Conservation (phyloP, 2,329 filamentous ascomycete genomes). For the Penicillium hesseltinei region DNA sequence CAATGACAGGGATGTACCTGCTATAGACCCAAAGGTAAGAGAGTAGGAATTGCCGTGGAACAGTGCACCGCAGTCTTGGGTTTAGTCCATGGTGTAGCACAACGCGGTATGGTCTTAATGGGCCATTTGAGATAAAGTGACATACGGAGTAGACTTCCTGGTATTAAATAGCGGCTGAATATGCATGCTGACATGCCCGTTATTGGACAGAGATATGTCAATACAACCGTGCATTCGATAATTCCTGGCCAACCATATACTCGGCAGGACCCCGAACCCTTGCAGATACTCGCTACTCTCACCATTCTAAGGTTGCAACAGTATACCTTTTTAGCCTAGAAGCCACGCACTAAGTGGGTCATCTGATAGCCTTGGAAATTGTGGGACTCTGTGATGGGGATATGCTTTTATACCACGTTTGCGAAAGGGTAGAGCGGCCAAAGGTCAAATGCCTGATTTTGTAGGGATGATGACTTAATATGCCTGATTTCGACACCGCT, state of each 20-base stretch:
- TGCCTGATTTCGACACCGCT: no score
- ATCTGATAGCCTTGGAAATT: slow-evolving; percentile 1
- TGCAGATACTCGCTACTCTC: not conserved
- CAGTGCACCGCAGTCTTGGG: not conserved
- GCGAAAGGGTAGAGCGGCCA: no score
- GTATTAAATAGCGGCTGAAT: not conserved
- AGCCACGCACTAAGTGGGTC: slow-evolving; percentile 1
- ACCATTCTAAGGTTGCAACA: not conserved
- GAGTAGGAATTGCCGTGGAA: not conserved
- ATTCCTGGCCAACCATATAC: not conserved
- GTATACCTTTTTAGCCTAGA: slow-evolving; percentile 1
- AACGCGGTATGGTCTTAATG: not conserved
- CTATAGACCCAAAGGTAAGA: not conserved
- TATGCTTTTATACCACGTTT: not conserved
- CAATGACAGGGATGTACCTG: not conserved
- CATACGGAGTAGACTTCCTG: not conserved
- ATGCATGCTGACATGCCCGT: not conserved
- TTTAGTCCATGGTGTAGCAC: not conserved
- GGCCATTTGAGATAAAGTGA: not conserved
- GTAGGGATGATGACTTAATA: no score
- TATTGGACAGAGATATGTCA: not conserved
- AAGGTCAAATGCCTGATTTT: no score
- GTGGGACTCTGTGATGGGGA: not conserved
- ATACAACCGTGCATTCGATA: not conserved
- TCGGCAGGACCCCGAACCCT: not conserved